Evolutionary conservation across 768 basidiomycete species (phyloP).

Genomic region (Pulveroboletus ravenelii): DNA sequence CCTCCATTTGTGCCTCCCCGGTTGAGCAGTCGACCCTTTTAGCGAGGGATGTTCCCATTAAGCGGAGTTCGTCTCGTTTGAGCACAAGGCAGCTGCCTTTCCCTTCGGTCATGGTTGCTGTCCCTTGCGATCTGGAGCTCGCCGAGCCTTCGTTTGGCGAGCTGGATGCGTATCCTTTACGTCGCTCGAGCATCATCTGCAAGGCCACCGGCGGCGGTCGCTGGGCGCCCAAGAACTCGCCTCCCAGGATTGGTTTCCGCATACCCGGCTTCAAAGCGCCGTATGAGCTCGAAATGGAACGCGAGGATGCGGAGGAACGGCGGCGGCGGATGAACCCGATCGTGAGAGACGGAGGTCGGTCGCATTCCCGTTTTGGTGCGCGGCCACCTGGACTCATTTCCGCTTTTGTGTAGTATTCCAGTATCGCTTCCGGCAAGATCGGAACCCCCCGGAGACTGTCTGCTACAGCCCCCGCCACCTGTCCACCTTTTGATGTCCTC

Average conservation of each 20-base stretch:
- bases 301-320: conserved; percentile 52
- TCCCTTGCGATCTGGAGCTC: conserved; percentile 23
- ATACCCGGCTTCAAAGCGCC: conserved; percentile 62
- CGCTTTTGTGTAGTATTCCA: conserved; percentile 47
- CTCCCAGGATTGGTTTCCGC: conserved; percentile 41
- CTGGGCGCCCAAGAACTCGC: conserved; percentile 64
- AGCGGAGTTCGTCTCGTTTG: conserved; percentile 27
- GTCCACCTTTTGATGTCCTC: conserved; percentile 51
- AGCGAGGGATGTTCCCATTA: conserved; percentile 15
- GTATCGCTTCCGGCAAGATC: conserved; percentile 52
- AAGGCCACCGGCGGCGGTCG: conserved; percentile 78
- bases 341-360: conserved; percentile 51
- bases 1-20: conserved; percentile 33
- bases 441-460: conserved; percentile 39
- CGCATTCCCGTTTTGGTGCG: neutral
- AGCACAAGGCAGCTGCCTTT: conserved; percentile 25
- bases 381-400: conserved; percentile 1
- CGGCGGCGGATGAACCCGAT: conserved; percentile 55
- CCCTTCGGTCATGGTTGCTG: conserved; percentile 19
- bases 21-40: conserved; percentile 24
- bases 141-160: conserved; percentile 58
- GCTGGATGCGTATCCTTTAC: conserved; percentile 69
- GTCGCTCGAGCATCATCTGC: conserved; percentile 61
- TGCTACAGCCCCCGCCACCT: conserved; percentile 46
- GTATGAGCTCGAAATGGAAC: conserved; percentile 68